phyloP scores from a whole-genome alignment of 768 basidiomycete species.

The Lactarius sp. region DNA sequence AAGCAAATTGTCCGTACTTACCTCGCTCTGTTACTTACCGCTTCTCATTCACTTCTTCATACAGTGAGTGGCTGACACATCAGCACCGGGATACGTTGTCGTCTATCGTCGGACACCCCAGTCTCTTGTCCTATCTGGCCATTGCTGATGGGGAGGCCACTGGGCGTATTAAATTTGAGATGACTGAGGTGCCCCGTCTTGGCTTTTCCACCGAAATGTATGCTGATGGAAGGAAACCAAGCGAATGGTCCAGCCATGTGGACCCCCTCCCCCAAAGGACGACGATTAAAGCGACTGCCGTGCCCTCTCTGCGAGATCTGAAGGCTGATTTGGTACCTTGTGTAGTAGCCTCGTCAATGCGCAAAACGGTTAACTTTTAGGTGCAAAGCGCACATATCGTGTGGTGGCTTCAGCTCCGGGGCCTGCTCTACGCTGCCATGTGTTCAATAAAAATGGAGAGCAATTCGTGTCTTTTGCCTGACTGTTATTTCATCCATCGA shows the following conservation, averaged over 20 bases:
- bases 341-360: conserved; percentile 7
- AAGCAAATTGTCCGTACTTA: conserved; percentile 77
- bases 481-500: background rate
- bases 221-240: conserved; percentile 24
- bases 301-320: background rate
- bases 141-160: conserved; percentile 94
- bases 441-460: background rate
- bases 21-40: conserved; percentile 6
- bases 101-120: conserved; percentile 88
- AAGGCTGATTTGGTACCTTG: background rate
- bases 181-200: conserved; percentile 74
- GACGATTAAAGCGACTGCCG: conserved; percentile 48
- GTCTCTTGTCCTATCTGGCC: conserved; percentile 79
- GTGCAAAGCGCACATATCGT: background rate
- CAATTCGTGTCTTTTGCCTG: background rate
- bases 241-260: conserved; percentile 55
- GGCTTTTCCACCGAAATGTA: background rate
- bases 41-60: conserved; percentile 22
- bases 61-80: conserved; percentile 94
- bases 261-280: conserved; percentile 60
- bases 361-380: background rate
- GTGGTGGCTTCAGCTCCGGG: background rate
- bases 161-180: conserved; percentile 86
- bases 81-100: conserved; percentile 95
- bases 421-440: background rate